Evolutionary conservation across 352 stramenopile genomes (phyloP).

Genomic region (Phytophthora fragariae): DNA sequence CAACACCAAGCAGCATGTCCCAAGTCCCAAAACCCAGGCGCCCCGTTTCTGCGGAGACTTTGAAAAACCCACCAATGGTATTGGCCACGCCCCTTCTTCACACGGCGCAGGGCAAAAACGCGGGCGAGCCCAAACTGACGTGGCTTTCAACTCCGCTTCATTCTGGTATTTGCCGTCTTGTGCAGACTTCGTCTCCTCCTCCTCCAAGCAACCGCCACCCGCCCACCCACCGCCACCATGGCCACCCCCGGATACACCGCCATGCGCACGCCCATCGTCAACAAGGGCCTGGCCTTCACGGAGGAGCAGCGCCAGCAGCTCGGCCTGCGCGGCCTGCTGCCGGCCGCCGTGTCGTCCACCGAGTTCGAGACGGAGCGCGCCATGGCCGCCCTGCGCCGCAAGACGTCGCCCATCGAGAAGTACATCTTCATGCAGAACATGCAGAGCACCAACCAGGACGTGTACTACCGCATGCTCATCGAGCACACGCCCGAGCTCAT

Average conservation of each 20-base stretch:
- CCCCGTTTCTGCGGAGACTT: neutral
- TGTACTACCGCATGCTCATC: conserved; percentile 94
- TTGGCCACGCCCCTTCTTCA: conserved; percentile 19
- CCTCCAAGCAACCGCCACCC: neutral
- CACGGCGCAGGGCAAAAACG: neutral
- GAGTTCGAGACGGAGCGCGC: conserved; percentile 91
- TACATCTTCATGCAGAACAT: conserved; percentile 94
- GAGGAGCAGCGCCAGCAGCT: conserved; percentile 88
- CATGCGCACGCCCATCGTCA: conserved; percentile 89
- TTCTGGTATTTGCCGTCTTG: conserved; percentile 42
- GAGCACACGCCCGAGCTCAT: conserved; percentile 93
- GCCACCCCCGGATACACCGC: conserved; percentile 58
- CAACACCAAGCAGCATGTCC: conserved; percentile 23
- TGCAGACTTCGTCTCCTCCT: conserved; percentile 17
- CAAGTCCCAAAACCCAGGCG: neutral
- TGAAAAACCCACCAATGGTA: conserved; percentile 16
- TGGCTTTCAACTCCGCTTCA: conserved; percentile 26
- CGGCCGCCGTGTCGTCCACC: conserved; percentile 82
- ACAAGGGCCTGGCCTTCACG: conserved; percentile 96
- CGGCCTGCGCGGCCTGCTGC: conserved; percentile 92
- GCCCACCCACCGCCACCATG: conserved; percentile 16
- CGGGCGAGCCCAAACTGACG: conserved; percentile 23
- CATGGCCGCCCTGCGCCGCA: conserved; percentile 84
- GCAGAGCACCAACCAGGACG: conserved; percentile 90
- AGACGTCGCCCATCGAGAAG: conserved; percentile 92